phyloP scores from a whole-genome alignment of 441 rosid genomes.

The Euphorbia celastroides region DNA sequence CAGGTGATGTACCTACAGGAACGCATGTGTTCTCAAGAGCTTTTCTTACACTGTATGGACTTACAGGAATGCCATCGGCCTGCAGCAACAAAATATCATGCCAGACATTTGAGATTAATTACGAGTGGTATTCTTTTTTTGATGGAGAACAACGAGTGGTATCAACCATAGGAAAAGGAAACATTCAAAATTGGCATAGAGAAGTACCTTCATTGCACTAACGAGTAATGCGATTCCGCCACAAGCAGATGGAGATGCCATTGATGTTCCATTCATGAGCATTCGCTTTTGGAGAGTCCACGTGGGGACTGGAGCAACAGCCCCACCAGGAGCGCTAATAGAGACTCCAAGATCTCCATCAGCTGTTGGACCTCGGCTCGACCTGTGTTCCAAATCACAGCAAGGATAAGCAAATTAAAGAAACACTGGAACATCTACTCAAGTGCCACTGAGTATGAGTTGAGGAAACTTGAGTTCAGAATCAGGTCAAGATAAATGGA shows the following conservation, averaged over 20 bases:
- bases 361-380: constrained; percentile 96
- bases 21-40: constrained; percentile 86
- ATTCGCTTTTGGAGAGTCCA: constrained; percentile 99
- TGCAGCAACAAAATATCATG: constrained; percentile 31
- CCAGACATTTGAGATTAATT: constrained; percentile 19
- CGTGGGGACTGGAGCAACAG: constrained; percentile 98
- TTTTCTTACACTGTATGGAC: constrained; percentile 83
- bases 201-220: constrained; percentile 93
- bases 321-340: constrained; percentile 99
- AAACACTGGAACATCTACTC: constrained; percentile 11
- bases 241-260: constrained; percentile 99
- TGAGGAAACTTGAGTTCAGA: constrained; percentile 2
- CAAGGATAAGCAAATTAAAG: constrained; percentile 16
- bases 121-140: too few relatives aligned
- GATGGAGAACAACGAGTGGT: too few relatives aligned
- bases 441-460: not conserved
- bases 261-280: constrained; percentile 99
- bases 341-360: constrained; percentile 99
- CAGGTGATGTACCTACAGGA: constrained; percentile 65
- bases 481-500: constrained; percentile 16
- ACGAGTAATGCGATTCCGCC: constrained; percentile 91
- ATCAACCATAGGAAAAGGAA: constrained; percentile 18
- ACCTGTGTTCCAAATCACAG: constrained; percentile 52
- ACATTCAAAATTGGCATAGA: constrained; percentile 10
- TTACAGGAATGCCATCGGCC: constrained; percentile 81